Conservation (phyloP, 2,329 filamentous ascomycete species). For the Neopestalotiopsis sp. region DNA sequence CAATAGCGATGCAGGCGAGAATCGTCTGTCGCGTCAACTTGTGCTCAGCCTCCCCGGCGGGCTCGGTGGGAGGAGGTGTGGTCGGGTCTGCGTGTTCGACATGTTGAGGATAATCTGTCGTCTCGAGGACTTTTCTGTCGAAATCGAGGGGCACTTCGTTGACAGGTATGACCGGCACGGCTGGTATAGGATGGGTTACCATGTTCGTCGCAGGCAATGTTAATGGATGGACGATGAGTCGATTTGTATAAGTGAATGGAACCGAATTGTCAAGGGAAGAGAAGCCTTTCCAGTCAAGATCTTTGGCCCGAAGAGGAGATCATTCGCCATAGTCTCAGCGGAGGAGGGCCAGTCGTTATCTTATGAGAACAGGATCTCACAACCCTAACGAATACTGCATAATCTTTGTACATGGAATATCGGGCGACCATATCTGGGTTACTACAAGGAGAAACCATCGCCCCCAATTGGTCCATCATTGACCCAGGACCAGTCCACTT, state of each 20-base stretch:
- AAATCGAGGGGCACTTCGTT: constrained; percentile 4
- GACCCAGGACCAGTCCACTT: neutral
- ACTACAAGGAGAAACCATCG: neutral
- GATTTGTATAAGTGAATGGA: too few species aligned
- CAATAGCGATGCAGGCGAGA: constrained; percentile 19
- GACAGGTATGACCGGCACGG: neutral
- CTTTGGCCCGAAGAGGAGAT: neutral
- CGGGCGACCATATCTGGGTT: neutral
- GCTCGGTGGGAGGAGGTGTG: neutral
- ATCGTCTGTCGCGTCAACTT: constrained; percentile 17
- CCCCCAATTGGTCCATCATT: neutral
- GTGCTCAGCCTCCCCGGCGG: constrained; percentile 7
- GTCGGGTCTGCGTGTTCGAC: constrained; percentile 9
- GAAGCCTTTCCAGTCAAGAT: too few species aligned
- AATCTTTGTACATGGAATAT: neutral
- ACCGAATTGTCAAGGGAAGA: too few species aligned
- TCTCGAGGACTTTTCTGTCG: neutral
- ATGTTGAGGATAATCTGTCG: neutral
- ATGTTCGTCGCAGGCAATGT: neutral
- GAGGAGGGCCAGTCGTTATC: neutral
- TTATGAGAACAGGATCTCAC: neutral
- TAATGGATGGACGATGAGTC: neutral
- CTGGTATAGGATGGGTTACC: neutral
- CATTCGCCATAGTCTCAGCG: neutral
- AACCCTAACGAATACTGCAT: neutral